Evolutionary conservation across 2,329 filamentous ascomycete genomes (phyloP), one percentile per base, ranked within the genome.

Genomic region (Fusarium begoniae): DNA sequence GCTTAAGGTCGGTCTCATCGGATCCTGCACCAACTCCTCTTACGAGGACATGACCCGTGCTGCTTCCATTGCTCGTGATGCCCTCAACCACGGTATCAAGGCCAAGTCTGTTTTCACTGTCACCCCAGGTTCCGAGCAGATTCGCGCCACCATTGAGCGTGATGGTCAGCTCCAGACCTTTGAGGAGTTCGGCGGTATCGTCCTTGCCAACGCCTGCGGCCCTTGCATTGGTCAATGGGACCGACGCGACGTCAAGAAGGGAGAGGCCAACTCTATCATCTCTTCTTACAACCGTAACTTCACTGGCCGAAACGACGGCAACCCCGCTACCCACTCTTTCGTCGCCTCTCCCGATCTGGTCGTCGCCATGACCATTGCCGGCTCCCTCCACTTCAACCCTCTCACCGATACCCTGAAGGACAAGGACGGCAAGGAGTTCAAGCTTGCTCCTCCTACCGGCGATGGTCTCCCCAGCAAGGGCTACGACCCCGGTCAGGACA

Each of bases 221-320:
- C 94, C 94, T 38, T 98, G 95, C 81, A 97, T 97, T 76, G 95
- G 96, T 4, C 95, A 98, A 84, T 98, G 96, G 96, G 95, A 98
- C 81, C 93, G 96, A 78, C 88, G 87, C 76, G 96, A 98, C 79
- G 94, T 98, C 64, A 93, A 95, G 90, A 98, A 98, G 91, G 96
- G 96, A 77, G 92, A 94, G 79, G 88, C 95, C 80, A 99, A 99
- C 91, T 97, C 95, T 12, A 99, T 99, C 83, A 88, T 99, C 83
- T 98, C 95, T 53, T 98, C 96, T 35, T 99, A 98, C 92, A 99
- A 99, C 93, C 95, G 96, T 86, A 98, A 99, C 91, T 98, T 99
- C 88, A 98, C 96, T 71, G 96, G 96, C 77, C 94, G 96, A 83
- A 98, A 98, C 84, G 95, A 98, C 79, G 95, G 94, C 77, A 98